Conservation (phyloP, 1,284 basidiomycete species). For the Porogramme epimiltina region DNA sequence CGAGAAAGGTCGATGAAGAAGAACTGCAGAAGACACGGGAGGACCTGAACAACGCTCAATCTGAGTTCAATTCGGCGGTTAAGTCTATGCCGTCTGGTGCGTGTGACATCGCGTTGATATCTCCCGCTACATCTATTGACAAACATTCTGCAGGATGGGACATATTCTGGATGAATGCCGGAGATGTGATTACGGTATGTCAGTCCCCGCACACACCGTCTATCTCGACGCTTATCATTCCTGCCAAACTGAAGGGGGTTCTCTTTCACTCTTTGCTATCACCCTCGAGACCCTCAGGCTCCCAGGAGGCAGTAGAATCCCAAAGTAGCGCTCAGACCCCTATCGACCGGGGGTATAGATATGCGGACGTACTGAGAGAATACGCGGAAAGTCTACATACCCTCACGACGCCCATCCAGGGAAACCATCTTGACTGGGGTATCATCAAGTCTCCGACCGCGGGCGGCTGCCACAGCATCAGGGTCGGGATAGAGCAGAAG, state of each 20-base stretch:
- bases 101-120: too few relatives aligned
- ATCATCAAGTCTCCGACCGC: conserved; percentile 1
- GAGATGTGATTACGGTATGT: background rate
- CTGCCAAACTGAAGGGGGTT: too few relatives aligned
- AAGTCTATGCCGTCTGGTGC: conserved; percentile 4
- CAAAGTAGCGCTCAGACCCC: too few relatives aligned
- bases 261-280: too few relatives aligned
- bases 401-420: background rate
- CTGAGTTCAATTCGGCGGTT: conserved; percentile 1
- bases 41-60: conserved; percentile 2
- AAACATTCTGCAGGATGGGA: background rate
- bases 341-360: conserved; percentile 4
- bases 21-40: conserved; percentile 3
- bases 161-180: background rate
- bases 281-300: too few relatives aligned
- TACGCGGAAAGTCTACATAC: conserved; percentile 8
- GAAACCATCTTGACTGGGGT: conserved; percentile 4
- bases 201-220: too few relatives aligned
- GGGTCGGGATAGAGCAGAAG: conserved; percentile 5
- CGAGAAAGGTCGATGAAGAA: conserved; percentile 3
- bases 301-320: too few relatives aligned
- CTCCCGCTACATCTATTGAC: too few relatives aligned
- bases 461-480: conserved; percentile 1
- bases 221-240: too few relatives aligned
- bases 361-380: conserved; percentile 2